Evolutionary conservation across 768 basidiomycete genomes (phyloP).

Genomic region (Ephemerocybe angulata): DNA sequence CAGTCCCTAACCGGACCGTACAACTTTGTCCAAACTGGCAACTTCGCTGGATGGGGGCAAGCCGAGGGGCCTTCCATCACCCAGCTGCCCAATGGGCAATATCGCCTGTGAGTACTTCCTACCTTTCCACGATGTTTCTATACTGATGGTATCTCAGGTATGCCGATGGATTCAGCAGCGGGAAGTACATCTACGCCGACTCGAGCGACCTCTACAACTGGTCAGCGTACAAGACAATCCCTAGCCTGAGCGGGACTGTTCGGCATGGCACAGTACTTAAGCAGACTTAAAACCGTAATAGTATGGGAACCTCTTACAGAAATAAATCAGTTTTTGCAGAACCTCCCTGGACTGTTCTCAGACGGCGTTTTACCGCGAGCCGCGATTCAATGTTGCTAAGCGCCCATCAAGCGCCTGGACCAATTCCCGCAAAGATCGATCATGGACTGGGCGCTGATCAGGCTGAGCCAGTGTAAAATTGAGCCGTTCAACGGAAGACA

Average conservation of each 20-base stretch:
- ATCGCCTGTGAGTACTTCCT: conserved; percentile 25
- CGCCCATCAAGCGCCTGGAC: too few relatives aligned
- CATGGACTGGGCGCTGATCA: too few relatives aligned
- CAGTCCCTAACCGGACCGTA: conserved; percentile 32
- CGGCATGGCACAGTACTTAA: conserved; percentile 32
- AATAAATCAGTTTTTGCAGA: too few relatives aligned
- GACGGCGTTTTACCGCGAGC: too few relatives aligned
- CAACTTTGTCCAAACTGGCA: conserved; percentile 29
- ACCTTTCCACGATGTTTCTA: not conserved
- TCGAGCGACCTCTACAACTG: conserved; percentile 31
- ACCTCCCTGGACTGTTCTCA: too few relatives aligned
- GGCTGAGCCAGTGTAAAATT: too few relatives aligned
- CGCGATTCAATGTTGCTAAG: too few relatives aligned
- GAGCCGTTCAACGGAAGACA: too few relatives aligned
- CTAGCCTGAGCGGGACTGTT: conserved; percentile 26
- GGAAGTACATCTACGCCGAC: conserved; percentile 35
- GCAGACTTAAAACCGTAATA: conserved; percentile 19
- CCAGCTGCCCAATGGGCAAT: conserved; percentile 27
- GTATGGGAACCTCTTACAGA: too few relatives aligned
- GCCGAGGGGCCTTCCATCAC: conserved; percentile 32
- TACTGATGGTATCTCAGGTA: conserved; percentile 15
- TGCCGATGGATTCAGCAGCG: conserved; percentile 29
- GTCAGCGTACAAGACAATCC: conserved; percentile 27
- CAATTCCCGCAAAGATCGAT: too few relatives aligned
- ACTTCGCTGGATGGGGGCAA: conserved; percentile 34